Base-by-base conservation (phyloP, 257 asterid genomes). In the Ballota nigra region DNA sequence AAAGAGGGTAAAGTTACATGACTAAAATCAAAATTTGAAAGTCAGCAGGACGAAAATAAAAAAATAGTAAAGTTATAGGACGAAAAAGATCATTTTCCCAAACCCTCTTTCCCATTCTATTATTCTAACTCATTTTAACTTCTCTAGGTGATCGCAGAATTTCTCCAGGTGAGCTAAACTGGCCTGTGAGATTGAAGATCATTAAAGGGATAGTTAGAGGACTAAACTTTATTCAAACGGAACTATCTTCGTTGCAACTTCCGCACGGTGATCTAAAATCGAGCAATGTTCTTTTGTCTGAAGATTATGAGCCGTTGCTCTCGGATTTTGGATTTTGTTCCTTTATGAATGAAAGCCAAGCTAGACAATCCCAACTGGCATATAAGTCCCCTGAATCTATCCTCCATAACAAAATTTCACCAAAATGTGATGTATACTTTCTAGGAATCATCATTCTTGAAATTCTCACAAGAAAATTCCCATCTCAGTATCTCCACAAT, bases 261-360 rank as follows among this genome's bases (percentile, higher is more conserved):
- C 98, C 98, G 8, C 98, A 89, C 3, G 97, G 97, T 0, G 79
- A 94, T 78, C 86, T 94, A 41, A 88, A 86, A 76, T 94, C 97
- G 1, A 86, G 91, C 85, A 94, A 91, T 31, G 82, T 94, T n/a
- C 85, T 94, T 15, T 68, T 91, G 20, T 73, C 75, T 29, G 12
- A 58, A 2, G 83, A 84, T 2, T 69, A 79, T 10, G 96, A 86
- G 76, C 94, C 98, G 0, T 5, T 89, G 6, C 88, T 94, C 11
- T 45, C 82, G 1, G 96, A 92, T 74, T 87, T 78, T 8, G 97
- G 98, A 6, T 85, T 72, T 26, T 55, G 45, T 70, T 60, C 84
- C 64, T 62, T 94, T 59, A 72, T 87, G 69, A 78, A 20, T 60
- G 64, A 62, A 43, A 63, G 23, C 11, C 86, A 81, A 28, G 89